These are phyloP conservation scores for Camelina neglecta DNA, from an alignment of 345 rosid genomes.

Conservation along the genomic window DNA sequence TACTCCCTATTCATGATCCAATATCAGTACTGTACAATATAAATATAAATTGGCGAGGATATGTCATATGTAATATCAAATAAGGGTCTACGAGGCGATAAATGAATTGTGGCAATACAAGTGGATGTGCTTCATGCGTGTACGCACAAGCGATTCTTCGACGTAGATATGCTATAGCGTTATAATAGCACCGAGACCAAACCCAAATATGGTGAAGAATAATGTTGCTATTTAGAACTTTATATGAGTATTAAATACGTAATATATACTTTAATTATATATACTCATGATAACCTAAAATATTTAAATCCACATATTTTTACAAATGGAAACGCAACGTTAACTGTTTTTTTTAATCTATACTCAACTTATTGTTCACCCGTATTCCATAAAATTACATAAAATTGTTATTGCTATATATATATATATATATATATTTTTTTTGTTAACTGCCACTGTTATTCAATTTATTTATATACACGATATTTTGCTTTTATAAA, in stretches of 20 bases:
- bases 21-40: background rate
- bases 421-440: no score
- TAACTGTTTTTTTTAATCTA: no score
- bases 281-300: no score
- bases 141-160: slow-evolving; percentile 44
- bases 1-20: slow-evolving; percentile 14
- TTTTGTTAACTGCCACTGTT: no score
- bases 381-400: no score
- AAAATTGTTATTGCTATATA: no score
- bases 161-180: slow-evolving; percentile 31
- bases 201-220: slow-evolving; percentile 32
- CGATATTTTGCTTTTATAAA: no score
- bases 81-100: slow-evolving; percentile 31
- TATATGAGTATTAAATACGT: background rate
- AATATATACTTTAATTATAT: background rate
- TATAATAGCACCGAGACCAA: background rate
- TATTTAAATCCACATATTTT: background rate
- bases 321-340: no score
- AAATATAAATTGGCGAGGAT: background rate
- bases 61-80: slow-evolving; percentile 21
- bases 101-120: slow-evolving; percentile 29
- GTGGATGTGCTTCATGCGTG: slow-evolving; percentile 42
- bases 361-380: no score
- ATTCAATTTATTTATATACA: no score
- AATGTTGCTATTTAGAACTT: slow-evolving; percentile 7